Evolutionary conservation across 2,329 filamentous ascomycete species (phyloP).

Genomic region (Aspergillaceae sp.): DNA sequence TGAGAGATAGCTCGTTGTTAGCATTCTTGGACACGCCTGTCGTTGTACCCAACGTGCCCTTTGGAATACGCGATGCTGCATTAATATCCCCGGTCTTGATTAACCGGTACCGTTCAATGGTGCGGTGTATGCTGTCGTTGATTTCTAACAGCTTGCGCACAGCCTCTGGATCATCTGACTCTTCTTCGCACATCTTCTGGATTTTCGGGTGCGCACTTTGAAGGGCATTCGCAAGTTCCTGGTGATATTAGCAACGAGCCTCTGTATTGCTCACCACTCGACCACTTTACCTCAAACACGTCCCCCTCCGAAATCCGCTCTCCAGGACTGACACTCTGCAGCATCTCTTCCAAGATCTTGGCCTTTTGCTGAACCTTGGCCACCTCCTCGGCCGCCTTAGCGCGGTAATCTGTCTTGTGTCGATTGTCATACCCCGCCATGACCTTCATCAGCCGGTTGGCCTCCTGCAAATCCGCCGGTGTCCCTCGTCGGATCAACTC

Average conservation of each 20-base stretch:
- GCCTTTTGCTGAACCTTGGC: constrained; percentile 94
- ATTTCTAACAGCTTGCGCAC: constrained; percentile 94
- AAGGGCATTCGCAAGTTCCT: constrained; percentile 81
- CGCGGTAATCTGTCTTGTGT: constrained; percentile 93
- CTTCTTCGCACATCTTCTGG: constrained; percentile 98
- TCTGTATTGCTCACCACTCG: constrained; percentile 2
- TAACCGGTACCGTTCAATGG: constrained; percentile 88
- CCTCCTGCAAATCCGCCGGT: constrained; percentile 90
- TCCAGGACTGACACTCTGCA: constrained; percentile 73
- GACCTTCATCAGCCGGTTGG: constrained; percentile 95
- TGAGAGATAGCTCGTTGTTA: constrained; percentile 77
- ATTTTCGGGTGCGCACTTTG: constrained; percentile 97
- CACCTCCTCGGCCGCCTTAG: constrained; percentile 94
- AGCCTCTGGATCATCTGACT: constrained; percentile 92
- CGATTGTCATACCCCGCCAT: constrained; percentile 97
- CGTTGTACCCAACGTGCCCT: constrained; percentile 64
- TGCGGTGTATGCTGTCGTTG: constrained; percentile 97
- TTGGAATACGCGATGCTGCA: constrained; percentile 71
- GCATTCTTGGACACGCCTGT: constrained; percentile 57
- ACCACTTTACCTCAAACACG: constrained; percentile 51
- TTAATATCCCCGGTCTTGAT: constrained; percentile 92
- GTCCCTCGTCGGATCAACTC: constrained; percentile 88
- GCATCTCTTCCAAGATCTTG: constrained; percentile 79
- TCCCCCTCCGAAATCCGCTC: constrained; percentile 66
- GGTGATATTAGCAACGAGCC: constrained; percentile 6